Conservation (phyloP, 257 asterid species). For the Solanum boliviense region DNA sequence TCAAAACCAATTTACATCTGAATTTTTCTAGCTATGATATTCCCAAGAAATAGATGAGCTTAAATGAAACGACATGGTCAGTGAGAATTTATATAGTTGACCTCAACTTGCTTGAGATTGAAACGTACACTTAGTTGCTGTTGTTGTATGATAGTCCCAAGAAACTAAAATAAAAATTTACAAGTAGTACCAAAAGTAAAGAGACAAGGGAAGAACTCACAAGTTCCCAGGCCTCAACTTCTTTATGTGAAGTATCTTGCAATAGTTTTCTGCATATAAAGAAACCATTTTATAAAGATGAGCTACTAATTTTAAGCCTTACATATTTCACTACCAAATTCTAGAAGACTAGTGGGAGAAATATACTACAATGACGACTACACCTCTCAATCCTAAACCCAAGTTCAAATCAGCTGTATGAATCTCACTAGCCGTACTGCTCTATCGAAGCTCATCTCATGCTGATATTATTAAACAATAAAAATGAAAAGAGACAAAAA, state of each 20-base stretch:
- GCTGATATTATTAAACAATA: not conserved
- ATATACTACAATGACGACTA: not conserved
- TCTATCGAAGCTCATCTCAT: not conserved
- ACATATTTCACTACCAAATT: not conserved
- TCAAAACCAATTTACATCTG: not conserved
- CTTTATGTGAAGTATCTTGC: slow-evolving; percentile 21
- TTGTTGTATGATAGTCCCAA: not conserved
- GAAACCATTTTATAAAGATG: not conserved
- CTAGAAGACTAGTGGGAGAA: not conserved
- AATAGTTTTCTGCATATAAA: slow-evolving; percentile 37
- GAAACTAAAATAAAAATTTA: not conserved
- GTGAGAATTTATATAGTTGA: not conserved
- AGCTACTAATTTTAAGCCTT: not conserved
- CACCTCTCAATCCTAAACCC: not conserved
- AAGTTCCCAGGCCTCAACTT: slow-evolving; percentile 77
- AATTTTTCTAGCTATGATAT: not conserved
- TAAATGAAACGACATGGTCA: not conserved
- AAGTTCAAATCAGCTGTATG: not conserved
- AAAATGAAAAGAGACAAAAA: not conserved
- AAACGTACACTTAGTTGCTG: not conserved
- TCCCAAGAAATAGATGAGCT: not conserved
- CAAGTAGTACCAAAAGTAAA: not conserved
- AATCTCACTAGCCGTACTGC: not conserved
- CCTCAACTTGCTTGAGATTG: not conserved
- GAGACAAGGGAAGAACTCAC: slow-evolving; percentile 19